phyloP scores from a whole-genome alignment of 225 moss, liverwort and hornwort species.

The Thuidium tamariscinum region DNA sequence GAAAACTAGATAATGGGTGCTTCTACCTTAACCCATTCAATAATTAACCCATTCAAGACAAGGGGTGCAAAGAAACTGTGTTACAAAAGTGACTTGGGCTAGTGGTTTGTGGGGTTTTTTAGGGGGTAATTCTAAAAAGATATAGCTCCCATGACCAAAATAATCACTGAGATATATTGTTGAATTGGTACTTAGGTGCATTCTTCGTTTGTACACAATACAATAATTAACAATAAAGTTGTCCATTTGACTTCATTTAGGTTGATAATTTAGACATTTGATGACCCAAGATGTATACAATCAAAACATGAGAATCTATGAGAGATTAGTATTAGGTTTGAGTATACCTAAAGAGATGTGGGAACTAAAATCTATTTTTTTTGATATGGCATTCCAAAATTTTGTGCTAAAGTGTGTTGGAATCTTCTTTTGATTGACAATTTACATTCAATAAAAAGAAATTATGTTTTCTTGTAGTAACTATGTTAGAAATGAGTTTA shows the following conservation, averaged over 20 bases:
- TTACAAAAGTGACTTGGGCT: accelerated
- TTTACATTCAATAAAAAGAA: neutral
- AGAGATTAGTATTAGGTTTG: no score
- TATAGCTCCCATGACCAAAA: accelerated
- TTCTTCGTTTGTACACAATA: neutral
- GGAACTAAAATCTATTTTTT: neutral
- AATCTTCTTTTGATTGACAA: neutral
- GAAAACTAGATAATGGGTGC: no score
- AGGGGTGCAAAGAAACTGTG: neutral
- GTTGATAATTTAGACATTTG: neutral
- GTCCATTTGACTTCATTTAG: accelerated
- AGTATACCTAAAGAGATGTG: neutral
- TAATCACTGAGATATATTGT: neutral
- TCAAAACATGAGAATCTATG: no score
- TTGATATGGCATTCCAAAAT: accelerated
- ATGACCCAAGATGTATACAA: no score
- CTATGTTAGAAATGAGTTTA: neutral
- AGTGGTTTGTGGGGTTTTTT: neutral
- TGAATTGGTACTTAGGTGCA: accelerated
- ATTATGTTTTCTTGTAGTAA: neutral
- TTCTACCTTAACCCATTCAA: no score
- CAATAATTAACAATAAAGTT: neutral
- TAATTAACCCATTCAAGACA: no score
- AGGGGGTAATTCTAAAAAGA: neutral
- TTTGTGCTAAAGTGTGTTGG: accelerated